phyloP scores from a whole-genome alignment of 2,329 filamentous ascomycete species.

The Orbilia quercus region DNA sequence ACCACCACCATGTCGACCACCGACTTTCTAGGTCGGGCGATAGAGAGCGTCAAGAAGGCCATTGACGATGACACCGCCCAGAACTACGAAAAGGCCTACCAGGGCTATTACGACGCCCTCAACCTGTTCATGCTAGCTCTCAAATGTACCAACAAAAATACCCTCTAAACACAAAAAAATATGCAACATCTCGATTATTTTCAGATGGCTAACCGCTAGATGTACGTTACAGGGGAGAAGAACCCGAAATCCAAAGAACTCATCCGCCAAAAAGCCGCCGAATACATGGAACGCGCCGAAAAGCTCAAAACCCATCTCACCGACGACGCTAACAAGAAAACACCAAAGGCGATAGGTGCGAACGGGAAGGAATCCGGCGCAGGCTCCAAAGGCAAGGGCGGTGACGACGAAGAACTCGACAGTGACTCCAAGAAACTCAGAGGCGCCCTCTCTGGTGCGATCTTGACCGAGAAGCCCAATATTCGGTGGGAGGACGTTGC shows the following conservation, averaged over 20 bases:
- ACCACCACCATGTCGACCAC: constrained; percentile 83
- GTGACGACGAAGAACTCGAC: constrained; percentile 75
- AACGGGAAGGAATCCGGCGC: constrained; percentile 67
- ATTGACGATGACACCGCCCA: constrained; percentile 95
- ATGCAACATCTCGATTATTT: not conserved
- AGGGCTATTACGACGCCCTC: constrained; percentile 92
- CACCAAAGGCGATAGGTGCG: constrained; percentile 67
- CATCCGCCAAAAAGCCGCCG: constrained; percentile 91
- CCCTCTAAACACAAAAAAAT: not conserved
- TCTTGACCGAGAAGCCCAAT: constrained; percentile 93
- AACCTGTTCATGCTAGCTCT: constrained; percentile 98
- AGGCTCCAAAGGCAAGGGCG: constrained; percentile 70
- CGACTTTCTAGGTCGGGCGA: constrained; percentile 95
- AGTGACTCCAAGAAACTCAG: constrained; percentile 95
- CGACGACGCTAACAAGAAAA: constrained; percentile 73
- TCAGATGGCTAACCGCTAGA: constrained; percentile 57
- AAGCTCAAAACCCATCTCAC: constrained; percentile 93
- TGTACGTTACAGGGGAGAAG: constrained; percentile 74
- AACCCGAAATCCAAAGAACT: constrained; percentile 97
- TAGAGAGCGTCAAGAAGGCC: constrained; percentile 95
- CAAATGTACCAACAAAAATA: constrained; percentile 72
- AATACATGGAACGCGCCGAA: constrained; percentile 99
- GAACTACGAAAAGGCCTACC: constrained; percentile 97
- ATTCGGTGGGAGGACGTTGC: constrained; percentile 98
- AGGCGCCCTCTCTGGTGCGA: constrained; percentile 88